phyloP scores from a whole-genome alignment of 2,329 filamentous ascomycete genomes.

The Cryphonectria carpinicola region DNA sequence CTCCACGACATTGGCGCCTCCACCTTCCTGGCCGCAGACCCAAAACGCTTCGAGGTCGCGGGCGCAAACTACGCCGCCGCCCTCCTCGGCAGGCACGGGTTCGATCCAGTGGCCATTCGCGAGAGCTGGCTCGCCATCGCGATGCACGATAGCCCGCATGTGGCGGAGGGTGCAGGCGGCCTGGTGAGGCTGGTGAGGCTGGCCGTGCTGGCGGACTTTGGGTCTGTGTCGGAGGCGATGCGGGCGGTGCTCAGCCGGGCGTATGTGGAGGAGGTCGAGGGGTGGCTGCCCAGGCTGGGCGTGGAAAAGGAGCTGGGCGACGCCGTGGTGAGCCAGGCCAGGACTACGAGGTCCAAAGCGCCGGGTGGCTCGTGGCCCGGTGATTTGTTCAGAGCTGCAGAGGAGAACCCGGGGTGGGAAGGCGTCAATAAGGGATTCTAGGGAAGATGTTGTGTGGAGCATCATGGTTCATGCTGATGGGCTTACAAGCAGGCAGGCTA shows the following conservation, averaged over 20 bases:
- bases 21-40: conserved; percentile 35
- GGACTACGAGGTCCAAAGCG: conserved; percentile 30
- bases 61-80: conserved; percentile 36
- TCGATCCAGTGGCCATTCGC: conserved; percentile 34
- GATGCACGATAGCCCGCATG: conserved; percentile 41
- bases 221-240: conserved; percentile 16
- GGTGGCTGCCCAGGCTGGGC: conserved; percentile 32
- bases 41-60: conserved; percentile 42
- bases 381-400: conserved; percentile 31
- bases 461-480: neutral
- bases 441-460: neutral
- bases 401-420: conserved; percentile 33
- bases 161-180: conserved; percentile 43
- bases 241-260: neutral
- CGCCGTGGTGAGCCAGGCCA: conserved; percentile 31
- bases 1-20: conserved; percentile 43
- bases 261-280: conserved; percentile 22
- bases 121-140: conserved; percentile 43
- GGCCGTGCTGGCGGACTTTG: conserved; percentile 41
- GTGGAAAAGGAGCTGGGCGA: conserved; percentile 36
- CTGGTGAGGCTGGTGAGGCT: conserved; percentile 38
- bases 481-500: neutral
- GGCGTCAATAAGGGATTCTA: conserved; percentile 34
- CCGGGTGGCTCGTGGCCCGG: conserved; percentile 32
- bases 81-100: conserved; percentile 35